Evolutionary conservation across 106 monocot species (phyloP).

Genomic region (Xerophyta viscosa): DNA sequence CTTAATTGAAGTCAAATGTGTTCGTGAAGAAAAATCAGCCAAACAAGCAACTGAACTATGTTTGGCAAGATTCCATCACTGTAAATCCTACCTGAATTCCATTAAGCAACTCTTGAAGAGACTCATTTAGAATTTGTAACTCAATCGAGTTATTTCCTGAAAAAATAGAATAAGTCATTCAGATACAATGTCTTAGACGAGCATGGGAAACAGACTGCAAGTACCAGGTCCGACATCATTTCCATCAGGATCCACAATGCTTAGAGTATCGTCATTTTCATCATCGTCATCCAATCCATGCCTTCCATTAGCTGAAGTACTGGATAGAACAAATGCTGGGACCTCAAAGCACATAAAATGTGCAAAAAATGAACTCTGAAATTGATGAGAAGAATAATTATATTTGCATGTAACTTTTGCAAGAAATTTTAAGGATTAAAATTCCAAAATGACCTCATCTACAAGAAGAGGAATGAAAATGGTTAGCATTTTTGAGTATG

Average conservation of each 20-base stretch:
- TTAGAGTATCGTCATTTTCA: conserved; percentile 61
- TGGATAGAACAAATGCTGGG: conserved; percentile 67
- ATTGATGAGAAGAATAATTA: conserved; percentile 5
- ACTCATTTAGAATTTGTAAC: conserved; percentile 79
- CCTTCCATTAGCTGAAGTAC: conserved; percentile 28
- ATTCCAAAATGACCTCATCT: conserved; percentile 63
- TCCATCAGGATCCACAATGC: conserved; percentile 83
- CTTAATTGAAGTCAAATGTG: no score
- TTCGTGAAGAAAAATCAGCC: no score
- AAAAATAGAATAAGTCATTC: background rate
- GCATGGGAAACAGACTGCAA: conserved; percentile 7
- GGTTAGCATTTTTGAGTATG: conserved; percentile 98
- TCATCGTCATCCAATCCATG: conserved; percentile 27
- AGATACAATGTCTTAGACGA: background rate
- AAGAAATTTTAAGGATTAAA: conserved; percentile 4
- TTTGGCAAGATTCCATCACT: background rate
- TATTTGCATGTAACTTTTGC: background rate
- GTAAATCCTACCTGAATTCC: conserved; percentile 79
- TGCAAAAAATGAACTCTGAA: conserved; percentile 98
- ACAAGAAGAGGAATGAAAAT: conserved; percentile 99
- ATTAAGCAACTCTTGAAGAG: conserved; percentile 96
- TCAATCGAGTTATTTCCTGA: conserved; percentile 59
- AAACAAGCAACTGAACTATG: no score
- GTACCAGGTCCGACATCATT: conserved; percentile 61
- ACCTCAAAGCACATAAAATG: conserved; percentile 99